These are phyloP conservation scores for Epichloe brachyelytri DNA, from an alignment of 2,329 filamentous ascomycete species.

Conservation along the genomic window DNA sequence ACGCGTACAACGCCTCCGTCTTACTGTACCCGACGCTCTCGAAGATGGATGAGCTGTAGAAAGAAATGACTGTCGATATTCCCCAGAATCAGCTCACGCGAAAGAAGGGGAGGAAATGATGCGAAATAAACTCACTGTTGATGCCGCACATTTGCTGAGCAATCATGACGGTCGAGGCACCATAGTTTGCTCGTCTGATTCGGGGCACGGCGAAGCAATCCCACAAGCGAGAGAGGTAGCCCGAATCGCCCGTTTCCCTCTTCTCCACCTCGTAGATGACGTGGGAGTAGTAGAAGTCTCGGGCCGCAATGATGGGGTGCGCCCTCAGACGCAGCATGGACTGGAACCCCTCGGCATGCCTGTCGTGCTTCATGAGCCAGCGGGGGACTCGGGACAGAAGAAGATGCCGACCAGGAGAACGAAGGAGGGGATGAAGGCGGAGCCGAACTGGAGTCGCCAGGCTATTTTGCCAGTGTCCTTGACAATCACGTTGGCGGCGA, in stretches of 20 bases:
- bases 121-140: slow-evolving; percentile 9
- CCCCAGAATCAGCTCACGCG: background rate
- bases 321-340: slow-evolving; percentile 36
- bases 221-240: slow-evolving; percentile 21
- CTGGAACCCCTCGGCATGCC: slow-evolving; percentile 41
- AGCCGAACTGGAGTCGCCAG: slow-evolving; percentile 47
- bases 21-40: slow-evolving; percentile 37
- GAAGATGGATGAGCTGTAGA: slow-evolving; percentile 52
- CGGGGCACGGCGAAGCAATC: slow-evolving; percentile 55
- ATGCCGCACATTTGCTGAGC: slow-evolving; percentile 50
- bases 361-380: slow-evolving; percentile 51
- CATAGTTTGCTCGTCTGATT: slow-evolving; percentile 58
- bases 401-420: slow-evolving; percentile 42
- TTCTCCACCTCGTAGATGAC: slow-evolving; percentile 26
- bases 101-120: background rate
- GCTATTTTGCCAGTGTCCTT: slow-evolving; percentile 35
- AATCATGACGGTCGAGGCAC: slow-evolving; percentile 68
- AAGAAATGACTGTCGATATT: slow-evolving; percentile 43
- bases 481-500: slow-evolving; percentile 39
- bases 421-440: slow-evolving; percentile 38
- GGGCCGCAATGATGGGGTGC: slow-evolving; percentile 38
- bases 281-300: slow-evolving; percentile 39
- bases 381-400: slow-evolving; percentile 47
- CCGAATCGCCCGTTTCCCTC: slow-evolving; percentile 14
- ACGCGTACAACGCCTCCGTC: slow-evolving; percentile 33